phyloP scores from a whole-genome alignment of 352 stramenopile genomes.

The Aphanomyces invadans region DNA sequence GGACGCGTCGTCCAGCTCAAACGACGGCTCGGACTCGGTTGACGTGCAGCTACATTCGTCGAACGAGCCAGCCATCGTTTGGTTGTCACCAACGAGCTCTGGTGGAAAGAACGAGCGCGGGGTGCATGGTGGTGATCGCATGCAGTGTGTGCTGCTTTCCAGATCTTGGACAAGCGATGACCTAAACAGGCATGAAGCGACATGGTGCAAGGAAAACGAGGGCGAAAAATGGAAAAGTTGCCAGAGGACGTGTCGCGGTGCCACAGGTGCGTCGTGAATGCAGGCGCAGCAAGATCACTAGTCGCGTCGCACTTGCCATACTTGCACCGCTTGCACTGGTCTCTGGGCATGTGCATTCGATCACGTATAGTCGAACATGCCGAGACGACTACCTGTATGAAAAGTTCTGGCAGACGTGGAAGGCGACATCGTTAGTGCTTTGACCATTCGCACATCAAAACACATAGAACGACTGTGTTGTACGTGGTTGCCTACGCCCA shows the following conservation, averaged over 20 bases:
- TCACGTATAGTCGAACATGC: background rate
- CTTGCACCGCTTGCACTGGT: conserved; percentile 24
- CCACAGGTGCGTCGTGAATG: background rate
- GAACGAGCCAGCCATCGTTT: background rate
- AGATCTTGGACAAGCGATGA: too few species aligned
- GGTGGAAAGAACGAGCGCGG: background rate
- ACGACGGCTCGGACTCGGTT: background rate
- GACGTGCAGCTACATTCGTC: background rate
- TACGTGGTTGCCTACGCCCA: conserved; percentile 18
- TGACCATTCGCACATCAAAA: too few species aligned
- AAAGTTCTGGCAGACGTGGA: conserved; percentile 20
- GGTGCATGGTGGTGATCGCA: background rate
- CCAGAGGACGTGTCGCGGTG: background rate
- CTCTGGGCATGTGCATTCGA: too few species aligned
- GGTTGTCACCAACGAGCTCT: background rate
- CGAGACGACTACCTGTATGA: conserved; percentile 6
- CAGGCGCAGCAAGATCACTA: background rate
- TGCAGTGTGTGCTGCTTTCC: too few species aligned
- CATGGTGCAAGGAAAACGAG: too few species aligned
- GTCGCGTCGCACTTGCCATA: background rate
- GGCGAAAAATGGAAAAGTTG: background rate
- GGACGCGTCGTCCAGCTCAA: background rate
- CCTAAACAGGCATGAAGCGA: too few species aligned
- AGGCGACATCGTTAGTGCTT: background rate
- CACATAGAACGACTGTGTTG: too few species aligned